Evolutionary conservation across 345 rosid genomes (phyloP).

Genomic region (Hibiscus tridactylites): DNA sequence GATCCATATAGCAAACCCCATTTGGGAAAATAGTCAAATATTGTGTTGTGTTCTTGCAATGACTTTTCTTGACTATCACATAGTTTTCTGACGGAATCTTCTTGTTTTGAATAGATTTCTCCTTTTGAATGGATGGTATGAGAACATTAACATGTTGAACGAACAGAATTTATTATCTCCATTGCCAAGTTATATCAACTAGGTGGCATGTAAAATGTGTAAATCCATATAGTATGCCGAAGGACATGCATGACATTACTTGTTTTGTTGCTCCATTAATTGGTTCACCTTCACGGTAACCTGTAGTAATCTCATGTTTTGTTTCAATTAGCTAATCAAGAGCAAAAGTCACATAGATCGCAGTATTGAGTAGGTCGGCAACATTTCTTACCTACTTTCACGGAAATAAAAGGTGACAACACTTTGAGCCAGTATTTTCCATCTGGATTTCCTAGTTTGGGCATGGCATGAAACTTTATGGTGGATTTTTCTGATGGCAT

Average conservation of each 20-base stretch:
- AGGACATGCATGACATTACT: neutral
- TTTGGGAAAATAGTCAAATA: neutral
- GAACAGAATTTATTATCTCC: neutral
- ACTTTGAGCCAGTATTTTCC: neutral
- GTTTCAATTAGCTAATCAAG: slow-evolving; percentile 45
- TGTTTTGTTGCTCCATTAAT: neutral
- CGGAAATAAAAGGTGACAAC: slow-evolving; percentile 1
- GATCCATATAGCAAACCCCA: neutral
- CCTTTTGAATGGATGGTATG: slow-evolving; percentile 2
- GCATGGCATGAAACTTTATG: slow-evolving; percentile 9
- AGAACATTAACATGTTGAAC: neutral
- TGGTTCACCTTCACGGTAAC: slow-evolving; percentile 9
- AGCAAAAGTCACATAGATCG: slow-evolving; percentile 25
- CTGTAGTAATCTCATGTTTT: slow-evolving; percentile 16
- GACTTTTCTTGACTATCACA: neutral
- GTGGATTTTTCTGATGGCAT: slow-evolving; percentile 20
- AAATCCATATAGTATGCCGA: neutral
- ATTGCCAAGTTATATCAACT: neutral
- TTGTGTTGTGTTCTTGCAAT: neutral
- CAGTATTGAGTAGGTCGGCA: slow-evolving; percentile 30
- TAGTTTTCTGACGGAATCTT: neutral
- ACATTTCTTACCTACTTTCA: slow-evolving; percentile 5
- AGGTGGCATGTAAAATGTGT: slow-evolving; percentile 1
- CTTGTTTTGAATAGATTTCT: neutral
- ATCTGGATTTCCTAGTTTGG: slow-evolving; percentile 6